Conservation (phyloP, 331 rosid genomes). For the Dryas integrifolia region DNA sequence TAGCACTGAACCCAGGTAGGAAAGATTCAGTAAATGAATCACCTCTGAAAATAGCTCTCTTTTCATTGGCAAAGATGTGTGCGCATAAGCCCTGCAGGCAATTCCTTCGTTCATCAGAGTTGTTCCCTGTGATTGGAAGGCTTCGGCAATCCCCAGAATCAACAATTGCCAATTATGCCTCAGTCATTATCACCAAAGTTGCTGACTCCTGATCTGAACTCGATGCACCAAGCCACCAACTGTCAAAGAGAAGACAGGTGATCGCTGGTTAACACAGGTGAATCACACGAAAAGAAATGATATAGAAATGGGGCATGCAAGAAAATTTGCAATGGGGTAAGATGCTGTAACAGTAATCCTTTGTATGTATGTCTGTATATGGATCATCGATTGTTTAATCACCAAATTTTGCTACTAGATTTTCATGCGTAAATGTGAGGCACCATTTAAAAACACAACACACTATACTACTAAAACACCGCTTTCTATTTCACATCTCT, state of each 20-base stretch:
- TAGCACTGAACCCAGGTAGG: slow-evolving; percentile 63
- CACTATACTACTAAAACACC: too few relatives aligned
- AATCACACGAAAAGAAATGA: too few relatives aligned
- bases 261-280: too few relatives aligned
- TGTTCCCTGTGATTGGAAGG: slow-evolving; percentile 69
- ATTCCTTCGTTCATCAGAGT: slow-evolving; percentile 69
- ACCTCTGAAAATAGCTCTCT: slow-evolving; percentile 84
- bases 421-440: too few relatives aligned
- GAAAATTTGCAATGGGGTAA: slow-evolving; percentile 15
- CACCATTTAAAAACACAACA: too few relatives aligned
- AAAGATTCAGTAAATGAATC: slow-evolving; percentile 70
- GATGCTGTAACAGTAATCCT: background rate
- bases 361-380: background rate
- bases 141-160: slow-evolving; percentile 82
- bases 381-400: background rate
- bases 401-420: too few relatives aligned
- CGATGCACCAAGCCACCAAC: background rate
- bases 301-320: slow-evolving; percentile 1
- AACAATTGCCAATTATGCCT: slow-evolving; percentile 65
- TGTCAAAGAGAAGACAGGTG: too few relatives aligned
- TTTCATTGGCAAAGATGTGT: slow-evolving; percentile 92
- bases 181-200: slow-evolving; percentile 58
- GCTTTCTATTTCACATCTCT: too few relatives aligned
- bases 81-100: slow-evolving; percentile 70
- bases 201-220: slow-evolving; percentile 47